phyloP scores from a whole-genome alignment of 2,329 filamentous ascomycete species.

The Penicillium sp. region DNA sequence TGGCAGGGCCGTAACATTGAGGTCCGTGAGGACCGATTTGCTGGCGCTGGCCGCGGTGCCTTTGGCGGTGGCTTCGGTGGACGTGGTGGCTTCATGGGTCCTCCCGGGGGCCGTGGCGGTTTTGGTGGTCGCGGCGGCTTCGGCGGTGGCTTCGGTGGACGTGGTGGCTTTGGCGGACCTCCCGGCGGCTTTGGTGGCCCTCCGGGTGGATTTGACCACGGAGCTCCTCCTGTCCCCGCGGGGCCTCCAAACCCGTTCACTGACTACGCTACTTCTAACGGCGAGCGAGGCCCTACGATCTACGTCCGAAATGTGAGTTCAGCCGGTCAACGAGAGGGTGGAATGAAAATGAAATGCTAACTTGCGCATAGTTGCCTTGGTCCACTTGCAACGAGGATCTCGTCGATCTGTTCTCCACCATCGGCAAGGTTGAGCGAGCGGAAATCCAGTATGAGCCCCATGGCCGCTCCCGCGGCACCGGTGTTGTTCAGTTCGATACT shows the following conservation, averaged over 20 bases:
- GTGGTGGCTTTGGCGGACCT: constrained; percentile 42
- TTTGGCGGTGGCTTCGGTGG: constrained; percentile 43
- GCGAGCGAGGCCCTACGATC: constrained; percentile 77
- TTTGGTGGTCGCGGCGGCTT: constrained; percentile 52
- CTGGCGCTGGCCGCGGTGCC: constrained; percentile 47
- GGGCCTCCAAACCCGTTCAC: constrained; percentile 80
- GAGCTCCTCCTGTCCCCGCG: constrained; percentile 43
- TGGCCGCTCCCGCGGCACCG: constrained; percentile 87
- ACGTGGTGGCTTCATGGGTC: constrained; percentile 56
- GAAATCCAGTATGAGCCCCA: constrained; percentile 99
- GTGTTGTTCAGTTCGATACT: constrained; percentile 90
- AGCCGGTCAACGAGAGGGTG: not conserved
- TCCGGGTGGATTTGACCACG: constrained; percentile 44
- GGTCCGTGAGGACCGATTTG: constrained; percentile 94
- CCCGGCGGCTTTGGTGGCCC: constrained; percentile 44
- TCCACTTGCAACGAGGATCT: constrained; percentile 98
- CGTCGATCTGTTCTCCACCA: constrained; percentile 93
- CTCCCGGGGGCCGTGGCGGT: constrained; percentile 51
- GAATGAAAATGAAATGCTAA: constrained; percentile 13
- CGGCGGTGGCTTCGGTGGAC: constrained; percentile 45
- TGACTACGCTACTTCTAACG: constrained; percentile 81
- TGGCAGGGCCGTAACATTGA: constrained; percentile 94
- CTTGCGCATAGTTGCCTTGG: constrained; percentile 73
- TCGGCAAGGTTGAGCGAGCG: constrained; percentile 96
- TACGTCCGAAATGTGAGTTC: constrained; percentile 94